phyloP scores from a whole-genome alignment of 2,329 filamentous ascomycete species.

The Coniochaeta sp. region DNA sequence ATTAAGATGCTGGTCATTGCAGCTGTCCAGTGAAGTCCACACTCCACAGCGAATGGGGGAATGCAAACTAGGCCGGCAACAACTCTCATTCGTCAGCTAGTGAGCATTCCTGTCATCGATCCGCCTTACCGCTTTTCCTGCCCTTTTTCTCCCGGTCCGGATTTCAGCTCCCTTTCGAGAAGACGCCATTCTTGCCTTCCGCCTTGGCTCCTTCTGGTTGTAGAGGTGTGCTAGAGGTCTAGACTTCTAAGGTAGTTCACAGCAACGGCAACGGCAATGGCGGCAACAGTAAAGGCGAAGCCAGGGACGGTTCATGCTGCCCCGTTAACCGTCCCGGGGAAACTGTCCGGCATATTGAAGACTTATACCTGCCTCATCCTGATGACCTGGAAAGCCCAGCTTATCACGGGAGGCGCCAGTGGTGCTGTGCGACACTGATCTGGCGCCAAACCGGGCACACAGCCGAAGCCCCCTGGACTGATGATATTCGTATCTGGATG shows the following conservation, averaged over 20 bases:
- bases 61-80: not conserved
- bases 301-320: too few relatives aligned
- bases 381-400: not conserved
- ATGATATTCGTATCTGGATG: too few relatives aligned
- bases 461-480: not conserved
- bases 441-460: not conserved
- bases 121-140: not conserved
- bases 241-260: too few relatives aligned
- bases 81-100: not conserved
- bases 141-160: not conserved
- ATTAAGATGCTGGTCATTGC: slow-evolving; percentile 2
- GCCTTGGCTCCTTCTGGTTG: too few relatives aligned
- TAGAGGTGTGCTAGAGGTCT: too few relatives aligned
- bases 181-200: not conserved
- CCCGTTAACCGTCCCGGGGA: too few relatives aligned
- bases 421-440: not conserved
- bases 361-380: not conserved
- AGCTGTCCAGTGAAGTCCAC: not conserved
- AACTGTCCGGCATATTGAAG: not conserved
- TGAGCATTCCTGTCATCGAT: not conserved
- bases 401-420: not conserved
- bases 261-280: too few relatives aligned
- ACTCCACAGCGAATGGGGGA: too few relatives aligned
- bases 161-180: not conserved
- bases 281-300: too few relatives aligned